Evolutionary conservation across 768 basidiomycete species (phyloP).

Genomic region (Termitomyces sp.): DNA sequence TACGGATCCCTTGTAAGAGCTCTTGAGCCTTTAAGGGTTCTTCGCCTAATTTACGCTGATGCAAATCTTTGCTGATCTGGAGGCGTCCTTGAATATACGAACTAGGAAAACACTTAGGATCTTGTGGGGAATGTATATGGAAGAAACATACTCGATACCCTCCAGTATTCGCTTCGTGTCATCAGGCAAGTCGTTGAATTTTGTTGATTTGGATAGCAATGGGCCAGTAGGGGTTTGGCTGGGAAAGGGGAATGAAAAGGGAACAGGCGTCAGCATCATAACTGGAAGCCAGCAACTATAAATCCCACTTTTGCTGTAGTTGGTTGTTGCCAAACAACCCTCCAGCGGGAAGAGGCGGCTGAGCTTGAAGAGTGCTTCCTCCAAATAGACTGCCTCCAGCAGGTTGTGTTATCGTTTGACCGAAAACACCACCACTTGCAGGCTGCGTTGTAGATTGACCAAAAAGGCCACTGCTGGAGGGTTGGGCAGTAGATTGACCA

Average conservation of each 20-base stretch:
- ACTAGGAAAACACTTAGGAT: constrained; percentile 26
- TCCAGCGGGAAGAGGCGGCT: constrained; percentile 22
- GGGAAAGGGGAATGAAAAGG: not conserved
- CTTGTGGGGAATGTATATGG: not conserved
- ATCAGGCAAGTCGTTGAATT: constrained; percentile 81
- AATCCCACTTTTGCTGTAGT: constrained; percentile 23
- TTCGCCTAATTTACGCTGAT: constrained; percentile 69
- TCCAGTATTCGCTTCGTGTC: constrained; percentile 60
- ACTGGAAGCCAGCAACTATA: not conserved
- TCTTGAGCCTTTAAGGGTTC: constrained; percentile 72
- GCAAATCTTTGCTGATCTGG: constrained; percentile 76
- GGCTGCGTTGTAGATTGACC: constrained; percentile 16
- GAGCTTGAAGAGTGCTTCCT: constrained; percentile 24
- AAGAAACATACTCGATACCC: constrained; percentile 54
- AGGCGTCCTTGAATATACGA: constrained; percentile 70
- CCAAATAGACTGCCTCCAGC: constrained; percentile 16
- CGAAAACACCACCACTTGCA: constrained; percentile 20
- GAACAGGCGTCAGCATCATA: not conserved
- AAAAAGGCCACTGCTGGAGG: constrained; percentile 21
- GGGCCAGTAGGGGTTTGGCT: constrained; percentile 23
- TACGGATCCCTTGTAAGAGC: constrained; percentile 58
- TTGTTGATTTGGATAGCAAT: constrained; percentile 53
- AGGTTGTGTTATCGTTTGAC: constrained; percentile 17
- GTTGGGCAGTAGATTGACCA: constrained; percentile 14
- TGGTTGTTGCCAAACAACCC: constrained; percentile 27